Percentiles rank a stretch among this genome's conserved stretches.
Evolutionary conservation across 139 green algal genomes (phyloP).

Genomic region (Astrephomene gubernaculifera): DNA sequence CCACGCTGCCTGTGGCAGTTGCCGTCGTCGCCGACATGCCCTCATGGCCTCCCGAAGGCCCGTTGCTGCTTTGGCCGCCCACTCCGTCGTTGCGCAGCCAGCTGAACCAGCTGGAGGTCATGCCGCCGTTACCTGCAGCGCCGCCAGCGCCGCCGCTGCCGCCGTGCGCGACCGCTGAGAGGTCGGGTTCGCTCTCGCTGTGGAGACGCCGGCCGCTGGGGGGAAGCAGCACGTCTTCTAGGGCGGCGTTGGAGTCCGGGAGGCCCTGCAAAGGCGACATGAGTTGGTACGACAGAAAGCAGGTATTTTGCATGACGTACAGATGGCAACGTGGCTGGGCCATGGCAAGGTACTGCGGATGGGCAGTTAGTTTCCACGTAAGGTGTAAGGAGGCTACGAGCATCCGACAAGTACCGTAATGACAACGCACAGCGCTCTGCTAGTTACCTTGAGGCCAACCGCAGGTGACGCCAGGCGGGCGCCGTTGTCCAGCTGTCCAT

Average conservation of each 20-base stretch:
- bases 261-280: conserved; percentile 9
- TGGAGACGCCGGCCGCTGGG: not conserved
- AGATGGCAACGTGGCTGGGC: no score
- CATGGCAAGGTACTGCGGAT: no score
- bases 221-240: conserved; percentile 41
- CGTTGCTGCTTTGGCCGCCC: no score
- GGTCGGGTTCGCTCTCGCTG: conserved; percentile 33
- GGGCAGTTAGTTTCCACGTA: no score
- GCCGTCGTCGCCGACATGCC: conserved; percentile 18
- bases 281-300: no score
- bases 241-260: conserved; percentile 1
- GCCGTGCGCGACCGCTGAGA: not conserved
- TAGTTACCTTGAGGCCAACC: conserved; percentile 50
- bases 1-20: conserved; percentile 7
- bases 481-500: conserved; percentile 10
- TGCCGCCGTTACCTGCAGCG: not conserved
- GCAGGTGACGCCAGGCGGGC: not conserved
- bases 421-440: no score
- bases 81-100: no score
- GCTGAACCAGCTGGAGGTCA: conserved; percentile 35
- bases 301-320: no score
- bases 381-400: no score
- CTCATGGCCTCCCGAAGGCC: conserved; percentile 1
- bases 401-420: no score
- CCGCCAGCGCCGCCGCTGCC: not conserved